Base-by-base conservation (phyloP, 257 asterid species). In the Solanum acaule region DNA sequence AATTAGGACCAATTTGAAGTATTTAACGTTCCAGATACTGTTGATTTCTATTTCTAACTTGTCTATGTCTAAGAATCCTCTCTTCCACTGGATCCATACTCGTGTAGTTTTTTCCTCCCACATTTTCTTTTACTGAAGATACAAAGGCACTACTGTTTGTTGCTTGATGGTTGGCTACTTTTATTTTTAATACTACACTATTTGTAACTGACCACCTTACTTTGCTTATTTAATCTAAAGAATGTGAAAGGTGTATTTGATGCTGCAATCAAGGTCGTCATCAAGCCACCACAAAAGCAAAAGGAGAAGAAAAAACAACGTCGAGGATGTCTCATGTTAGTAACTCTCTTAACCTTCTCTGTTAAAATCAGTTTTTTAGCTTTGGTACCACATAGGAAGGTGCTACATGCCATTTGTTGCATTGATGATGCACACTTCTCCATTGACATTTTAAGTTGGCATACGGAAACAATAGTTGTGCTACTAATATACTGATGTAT, bases 241-340 rank as follows among this genome's bases (percentile, higher is more conserved):
- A 96, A 95, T 87, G 98, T 96, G 86, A 96, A 96, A 93, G 97
- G 95, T 79, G 98, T 96, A 67, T 96, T 96, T 82, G 98, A 96
- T 91, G 98, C 98, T 88, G 96, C 98, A 63, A 95, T 96, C 92
- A 93, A 85, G 90, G 98, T 96, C 75, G 98, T 96, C 42, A 93
- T 95, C 93, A 94, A 96, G 94, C 98, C 98, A 82, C 98, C 98
- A 37, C 97, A 93, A 88, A 95, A 93, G 92, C 98, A 92, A 88
- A 92, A 88, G 91, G 98, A 95, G 93, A 95, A 96, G 93, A 93
- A 93, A 87, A 94, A 90, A 72, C 94, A 89, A 2, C 98, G 92
- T 33, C 89, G 72, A 87, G 97, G 96, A 91, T 96, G 98, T 85
- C 75, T 93, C 49, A 89, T 89, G 98, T 95, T 6, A 92, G 98